Percentiles rank a stretch among this genome's conserved stretches.
These are phyloP conservation scores for Cladosporium sp. DNA, from an alignment of 2,329 filamentous ascomycete species.

Conservation along the genomic window DNA sequence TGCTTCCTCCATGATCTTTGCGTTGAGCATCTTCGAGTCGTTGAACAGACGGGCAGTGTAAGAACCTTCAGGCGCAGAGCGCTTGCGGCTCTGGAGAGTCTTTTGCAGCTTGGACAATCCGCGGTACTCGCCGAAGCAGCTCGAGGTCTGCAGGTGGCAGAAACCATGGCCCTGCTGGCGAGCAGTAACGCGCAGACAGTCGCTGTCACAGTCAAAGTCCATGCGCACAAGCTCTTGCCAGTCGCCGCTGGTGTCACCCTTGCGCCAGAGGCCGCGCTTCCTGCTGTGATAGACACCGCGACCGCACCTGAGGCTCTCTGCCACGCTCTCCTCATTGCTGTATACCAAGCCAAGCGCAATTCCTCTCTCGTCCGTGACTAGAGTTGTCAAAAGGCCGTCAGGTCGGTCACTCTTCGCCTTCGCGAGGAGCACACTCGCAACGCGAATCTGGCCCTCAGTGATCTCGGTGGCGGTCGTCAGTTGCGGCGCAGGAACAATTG, in stretches of 20 bases:
- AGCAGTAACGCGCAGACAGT: constrained; percentile 86
- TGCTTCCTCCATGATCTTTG: constrained; percentile 98
- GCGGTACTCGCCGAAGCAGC: constrained; percentile 81
- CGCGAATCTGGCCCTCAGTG: constrained; percentile 58
- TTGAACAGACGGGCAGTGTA: constrained; percentile 93
- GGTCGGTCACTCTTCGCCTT: constrained; percentile 75
- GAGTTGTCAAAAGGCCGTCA: constrained; percentile 81
- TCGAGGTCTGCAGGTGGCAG: constrained; percentile 88
- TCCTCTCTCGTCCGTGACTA: constrained; percentile 85
- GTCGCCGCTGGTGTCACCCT: constrained; percentile 90
- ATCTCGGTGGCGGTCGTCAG: constrained; percentile 64
- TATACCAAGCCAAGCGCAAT: constrained; percentile 86
- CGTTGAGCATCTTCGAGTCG: constrained; percentile 80
- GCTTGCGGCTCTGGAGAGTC: constrained; percentile 76
- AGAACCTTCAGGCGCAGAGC: constrained; percentile 78
- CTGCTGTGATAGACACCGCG: constrained; percentile 91
- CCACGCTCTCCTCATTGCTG: constrained; percentile 85
- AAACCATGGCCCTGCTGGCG: constrained; percentile 83
- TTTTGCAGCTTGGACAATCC: constrained; percentile 83
- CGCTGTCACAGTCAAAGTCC: constrained; percentile 86
- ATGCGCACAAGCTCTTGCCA: constrained; percentile 84
- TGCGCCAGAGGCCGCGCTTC: constrained; percentile 93
- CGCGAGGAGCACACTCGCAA: constrained; percentile 66
- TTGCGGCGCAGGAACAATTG: constrained; percentile 66
- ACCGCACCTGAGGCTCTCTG: constrained; percentile 76